Base-by-base conservation (phyloP, 2,329 filamentous ascomycete species). In the Fusarium subtropicale region DNA sequence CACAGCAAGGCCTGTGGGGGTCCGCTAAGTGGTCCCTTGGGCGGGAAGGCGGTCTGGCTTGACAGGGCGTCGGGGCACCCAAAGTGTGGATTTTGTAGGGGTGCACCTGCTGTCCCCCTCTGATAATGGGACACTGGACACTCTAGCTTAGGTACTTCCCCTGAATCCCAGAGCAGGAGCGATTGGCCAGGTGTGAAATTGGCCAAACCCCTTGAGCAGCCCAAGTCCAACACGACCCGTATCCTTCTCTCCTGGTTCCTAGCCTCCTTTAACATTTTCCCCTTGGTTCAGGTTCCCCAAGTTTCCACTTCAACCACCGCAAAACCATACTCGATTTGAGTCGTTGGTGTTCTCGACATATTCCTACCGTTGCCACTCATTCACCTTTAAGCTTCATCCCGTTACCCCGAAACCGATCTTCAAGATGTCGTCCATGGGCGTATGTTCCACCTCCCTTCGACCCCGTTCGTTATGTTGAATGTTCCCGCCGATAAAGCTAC, bases 171-270 rank as follows among this genome's bases (percentile, higher is more conserved):
- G 64, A 65, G 75, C 64, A 76, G 66, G 75, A 74, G 62, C 75
- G 73, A 77, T 76, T 76, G 75, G 75, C 75, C 67, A 74, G 60
- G 73, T 75, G 64, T 58, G 75, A 77, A 77, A 77, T 77, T 77
- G 74, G 69, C 74, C 68, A 68, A 69, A 64, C 72, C 72, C 72
- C 69, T 71, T 74, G 71, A 71, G 63, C 66, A 69, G 57, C 68
- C 68, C 60, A 71, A 62, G 38, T 71, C 64, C 54, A 71, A 69
- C 68, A 60, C 38, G 62, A 70, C 62, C 60, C 69, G 68, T 71
- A 75, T 71, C 73, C 68, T 71, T 74, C 70, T 72, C 70, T 74
- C 71, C 72, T 69, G 42, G 63, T 59, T 71, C 64, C 68, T 68
- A 71, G 68, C 70, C 71, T 73, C 74, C 73, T 76, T 75, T 75